Percentiles rank a stretch among this genome's conserved stretches.
phyloP scores from a whole-genome alignment of 176 grass and related monocot species.

The Panicum miliaceum region DNA sequence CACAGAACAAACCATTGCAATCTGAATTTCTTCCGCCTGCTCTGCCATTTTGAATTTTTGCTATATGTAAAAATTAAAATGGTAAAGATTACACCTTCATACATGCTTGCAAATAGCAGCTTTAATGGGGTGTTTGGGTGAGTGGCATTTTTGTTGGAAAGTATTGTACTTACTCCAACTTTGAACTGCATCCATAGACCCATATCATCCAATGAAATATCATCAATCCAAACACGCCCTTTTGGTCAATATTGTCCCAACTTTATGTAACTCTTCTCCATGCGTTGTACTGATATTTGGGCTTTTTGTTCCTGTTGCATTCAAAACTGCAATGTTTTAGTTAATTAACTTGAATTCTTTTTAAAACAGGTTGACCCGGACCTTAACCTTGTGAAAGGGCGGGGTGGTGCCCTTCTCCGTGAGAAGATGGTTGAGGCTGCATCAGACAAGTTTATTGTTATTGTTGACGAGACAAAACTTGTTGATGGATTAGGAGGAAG shows the following conservation, averaged over 20 bases:
- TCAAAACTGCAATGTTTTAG: background rate
- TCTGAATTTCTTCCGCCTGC: no score
- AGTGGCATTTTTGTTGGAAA: background rate
- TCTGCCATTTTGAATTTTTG: no score
- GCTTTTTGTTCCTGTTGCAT: background rate
- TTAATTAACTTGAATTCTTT: background rate
- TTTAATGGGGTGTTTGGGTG: background rate
- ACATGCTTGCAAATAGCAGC: no score
- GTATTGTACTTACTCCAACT: background rate
- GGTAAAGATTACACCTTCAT: no score
- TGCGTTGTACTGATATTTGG: background rate
- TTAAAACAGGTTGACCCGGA: constrained; percentile 87
- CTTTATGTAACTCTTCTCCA: background rate
- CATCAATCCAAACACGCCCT: background rate
- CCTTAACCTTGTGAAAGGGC: constrained; percentile 94
- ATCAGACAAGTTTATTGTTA: constrained; percentile 84
- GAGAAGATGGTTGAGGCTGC: constrained; percentile 98
- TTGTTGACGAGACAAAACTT: constrained; percentile 88
- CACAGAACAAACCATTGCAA: no score
- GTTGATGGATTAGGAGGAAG: constrained; percentile 92
- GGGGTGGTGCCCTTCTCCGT: constrained; percentile 93
- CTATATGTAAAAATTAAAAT: no score
- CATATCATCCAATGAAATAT: background rate
- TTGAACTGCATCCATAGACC: background rate
- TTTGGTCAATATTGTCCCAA: background rate